A percentile compares a stretch with the other conserved stretches of the same genome.
These are phyloP conservation scores for Metschnikowia noctiluminum DNA, from an alignment of 805 yeast genomes.

Conservation along the genomic window DNA sequence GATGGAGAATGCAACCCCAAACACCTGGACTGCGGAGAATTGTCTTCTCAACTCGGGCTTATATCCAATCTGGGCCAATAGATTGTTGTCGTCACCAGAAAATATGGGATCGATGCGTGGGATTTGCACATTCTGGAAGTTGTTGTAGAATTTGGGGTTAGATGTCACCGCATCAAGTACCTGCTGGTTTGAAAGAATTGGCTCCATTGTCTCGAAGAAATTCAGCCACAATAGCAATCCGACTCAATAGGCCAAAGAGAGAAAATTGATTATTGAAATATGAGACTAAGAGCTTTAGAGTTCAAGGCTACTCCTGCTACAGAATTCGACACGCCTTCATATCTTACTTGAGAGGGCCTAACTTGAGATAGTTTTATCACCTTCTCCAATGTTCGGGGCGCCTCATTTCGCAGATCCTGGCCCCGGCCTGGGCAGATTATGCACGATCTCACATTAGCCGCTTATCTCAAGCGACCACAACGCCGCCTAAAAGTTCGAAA, in stretches of 20 bases:
- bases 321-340: too few species aligned
- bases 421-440: too few species aligned
- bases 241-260: neutral
- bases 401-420: too few species aligned
- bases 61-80: slow-evolving; percentile 62
- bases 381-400: too few species aligned
- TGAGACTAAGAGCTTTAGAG: too few species aligned
- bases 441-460: too few species aligned
- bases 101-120: slow-evolving; percentile 20
- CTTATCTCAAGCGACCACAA: too few species aligned
- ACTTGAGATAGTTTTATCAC: too few species aligned
- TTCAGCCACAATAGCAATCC: neutral
- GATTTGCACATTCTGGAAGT: slow-evolving; percentile 27
- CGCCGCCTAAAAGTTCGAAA: too few species aligned
- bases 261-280: too few species aligned
- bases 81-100: slow-evolving; percentile 23
- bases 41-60: slow-evolving; percentile 63
- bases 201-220: neutral
- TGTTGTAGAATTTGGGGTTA: slow-evolving; percentile 25
- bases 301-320: too few species aligned
- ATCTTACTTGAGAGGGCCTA: too few species aligned
- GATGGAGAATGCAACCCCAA: slow-evolving; percentile 68
- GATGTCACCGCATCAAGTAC: slow-evolving; percentile 25
- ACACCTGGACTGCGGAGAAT: slow-evolving; percentile 59
- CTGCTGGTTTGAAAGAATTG: slow-evolving; percentile 20